A percentile compares a stretch with the other conserved stretches of the same genome.
These are phyloP conservation scores for Microbotryum saponariae DNA, from an alignment of 1,284 basidiomycete species.

Conservation along the genomic window DNA sequence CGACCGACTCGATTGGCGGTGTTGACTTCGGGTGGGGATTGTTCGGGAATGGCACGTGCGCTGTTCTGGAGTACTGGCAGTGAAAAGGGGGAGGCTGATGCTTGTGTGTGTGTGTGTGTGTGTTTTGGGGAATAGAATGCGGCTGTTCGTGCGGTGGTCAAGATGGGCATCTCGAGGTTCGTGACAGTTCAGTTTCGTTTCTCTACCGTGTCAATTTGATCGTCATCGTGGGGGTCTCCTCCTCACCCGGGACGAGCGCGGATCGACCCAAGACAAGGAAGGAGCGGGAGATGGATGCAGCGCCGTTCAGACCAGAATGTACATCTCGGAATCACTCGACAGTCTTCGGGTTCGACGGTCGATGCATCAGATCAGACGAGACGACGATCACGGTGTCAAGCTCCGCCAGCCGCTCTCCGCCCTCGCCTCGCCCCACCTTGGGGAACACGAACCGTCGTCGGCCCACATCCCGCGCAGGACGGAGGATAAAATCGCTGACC, in stretches of 20 bases:
- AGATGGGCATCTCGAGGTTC: slow-evolving; percentile 77
- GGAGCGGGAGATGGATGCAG: background rate
- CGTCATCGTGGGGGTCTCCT: background rate
- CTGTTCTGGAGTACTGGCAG: slow-evolving; percentile 14
- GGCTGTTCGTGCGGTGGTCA: slow-evolving; percentile 81
- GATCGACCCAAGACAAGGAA: background rate
- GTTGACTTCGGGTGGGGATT: slow-evolving; percentile 93
- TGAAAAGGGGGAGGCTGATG: background rate
- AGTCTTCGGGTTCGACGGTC: no score
- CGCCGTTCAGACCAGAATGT: background rate
- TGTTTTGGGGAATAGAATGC: slow-evolving; percentile 63
- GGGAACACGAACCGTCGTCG: no score
- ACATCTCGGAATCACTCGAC: background rate
- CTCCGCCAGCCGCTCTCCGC: no score
- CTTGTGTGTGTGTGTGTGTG: no score
- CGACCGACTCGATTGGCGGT: slow-evolving; percentile 73
- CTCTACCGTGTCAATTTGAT: no score
- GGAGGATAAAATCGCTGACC: background rate
- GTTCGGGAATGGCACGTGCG: slow-evolving; percentile 54
- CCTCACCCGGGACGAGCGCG: background rate
- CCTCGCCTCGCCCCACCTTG: no score
- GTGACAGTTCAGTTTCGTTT: background rate
- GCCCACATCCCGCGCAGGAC: no score
- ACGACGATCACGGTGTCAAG: no score
- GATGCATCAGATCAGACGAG: no score